phyloP scores from a whole-genome alignment of 371 early-diverging fungal species.

The Apophysomyces trapeziformis region DNA sequence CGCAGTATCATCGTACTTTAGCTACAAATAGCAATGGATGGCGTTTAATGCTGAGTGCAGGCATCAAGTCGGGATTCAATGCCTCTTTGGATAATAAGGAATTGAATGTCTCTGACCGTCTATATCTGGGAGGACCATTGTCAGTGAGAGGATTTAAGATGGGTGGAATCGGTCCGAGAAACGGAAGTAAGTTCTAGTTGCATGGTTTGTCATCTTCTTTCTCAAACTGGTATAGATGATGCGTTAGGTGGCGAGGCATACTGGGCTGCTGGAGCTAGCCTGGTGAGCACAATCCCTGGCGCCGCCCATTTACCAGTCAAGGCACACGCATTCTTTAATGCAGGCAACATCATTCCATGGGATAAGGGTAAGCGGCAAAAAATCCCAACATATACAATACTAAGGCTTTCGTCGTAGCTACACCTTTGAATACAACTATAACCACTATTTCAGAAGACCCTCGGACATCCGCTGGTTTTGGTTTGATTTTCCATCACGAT shows the following conservation, averaged over 20 bases:
- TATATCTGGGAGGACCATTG: conserved; percentile 86
- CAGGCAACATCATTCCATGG: conserved; percentile 70
- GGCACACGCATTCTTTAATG: conserved; percentile 89
- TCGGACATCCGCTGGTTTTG: conserved; percentile 73
- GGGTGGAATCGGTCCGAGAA: conserved; percentile 87
- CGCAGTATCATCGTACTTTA: conserved; percentile 41
- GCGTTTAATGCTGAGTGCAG: conserved; percentile 44
- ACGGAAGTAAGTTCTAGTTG: conserved; percentile 58
- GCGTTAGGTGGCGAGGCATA: conserved; percentile 88
- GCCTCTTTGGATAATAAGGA: conserved; percentile 45
- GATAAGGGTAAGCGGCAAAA: conserved; percentile 42
- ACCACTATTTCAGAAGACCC: conserved; percentile 54
- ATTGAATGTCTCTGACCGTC: conserved; percentile 78
- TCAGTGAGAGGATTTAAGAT: conserved; percentile 87
- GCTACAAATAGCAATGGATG: conserved; percentile 7
- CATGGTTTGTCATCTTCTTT: background rate
- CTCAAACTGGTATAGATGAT: conserved; percentile 61
- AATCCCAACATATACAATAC: background rate
- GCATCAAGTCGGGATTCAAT: conserved; percentile 63
- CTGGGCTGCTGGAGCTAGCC: conserved; percentile 78
- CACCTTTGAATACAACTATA: conserved; percentile 31
- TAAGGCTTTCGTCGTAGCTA: conserved; percentile 4
- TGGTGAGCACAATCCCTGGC: conserved; percentile 81
- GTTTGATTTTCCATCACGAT: conserved; percentile 82
- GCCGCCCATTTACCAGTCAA: conserved; percentile 65